These are phyloP conservation scores for Rhytidiadelphus loreus DNA, from an alignment of 225 moss, liverwort and hornwort species.

Conservation along the genomic window DNA sequence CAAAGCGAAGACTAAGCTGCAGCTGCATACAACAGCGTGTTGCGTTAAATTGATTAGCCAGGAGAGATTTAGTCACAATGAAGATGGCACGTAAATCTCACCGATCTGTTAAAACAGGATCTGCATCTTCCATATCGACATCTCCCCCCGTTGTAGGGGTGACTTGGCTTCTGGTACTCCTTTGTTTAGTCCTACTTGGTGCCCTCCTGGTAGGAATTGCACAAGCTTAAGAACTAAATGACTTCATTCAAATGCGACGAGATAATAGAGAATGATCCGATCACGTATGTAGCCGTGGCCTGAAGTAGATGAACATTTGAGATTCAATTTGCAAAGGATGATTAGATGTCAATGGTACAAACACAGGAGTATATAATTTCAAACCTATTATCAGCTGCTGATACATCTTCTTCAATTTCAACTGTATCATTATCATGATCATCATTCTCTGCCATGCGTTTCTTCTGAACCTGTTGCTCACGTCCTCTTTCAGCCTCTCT, in stretches of 20 bases:
- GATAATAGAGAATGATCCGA: background rate
- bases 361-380: background rate
- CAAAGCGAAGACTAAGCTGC: background rate
- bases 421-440: conserved; percentile 9
- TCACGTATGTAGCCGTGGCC: background rate
- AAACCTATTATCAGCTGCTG: background rate
- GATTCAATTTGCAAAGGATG: background rate
- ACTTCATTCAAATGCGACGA: background rate
- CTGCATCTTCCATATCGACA: conserved; percentile 3
- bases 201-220: conserved; percentile 6
- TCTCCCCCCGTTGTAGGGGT: conserved; percentile 20
- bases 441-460: conserved; percentile 46
- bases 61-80: background rate
- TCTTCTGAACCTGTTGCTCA: conserved; percentile 52
- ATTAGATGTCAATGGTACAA: background rate
- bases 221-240: background rate
- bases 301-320: background rate
- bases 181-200: conserved; percentile 32
- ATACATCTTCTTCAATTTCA: background rate
- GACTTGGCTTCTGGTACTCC: conserved; percentile 5
- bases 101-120: background rate
- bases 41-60: background rate
- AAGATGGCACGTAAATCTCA: background rate
- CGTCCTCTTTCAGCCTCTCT: conserved; percentile 54
- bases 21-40: background rate